phyloP scores from a whole-genome alignment of 208 protist species.

The Leishmania guyanensis region DNA sequence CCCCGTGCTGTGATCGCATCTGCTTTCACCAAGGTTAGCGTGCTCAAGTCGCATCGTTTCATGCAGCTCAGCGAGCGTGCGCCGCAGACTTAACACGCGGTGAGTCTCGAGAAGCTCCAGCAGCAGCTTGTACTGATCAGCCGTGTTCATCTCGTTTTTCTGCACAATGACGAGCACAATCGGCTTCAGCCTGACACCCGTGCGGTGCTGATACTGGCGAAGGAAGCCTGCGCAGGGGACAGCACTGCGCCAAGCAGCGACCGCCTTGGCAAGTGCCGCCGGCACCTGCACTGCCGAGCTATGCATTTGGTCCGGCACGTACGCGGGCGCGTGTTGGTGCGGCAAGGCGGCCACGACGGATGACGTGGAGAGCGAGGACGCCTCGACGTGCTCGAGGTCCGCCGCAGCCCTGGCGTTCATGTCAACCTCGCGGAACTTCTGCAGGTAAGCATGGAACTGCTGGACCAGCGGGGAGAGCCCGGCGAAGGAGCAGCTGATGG shows the following conservation, averaged over 20 bases:
- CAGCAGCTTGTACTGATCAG: conserved; percentile 91
- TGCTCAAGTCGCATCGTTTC: conserved; percentile 49
- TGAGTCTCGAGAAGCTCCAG: conserved; percentile 77
- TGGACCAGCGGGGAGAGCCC: conserved; percentile 79
- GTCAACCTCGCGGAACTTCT: conserved; percentile 32
- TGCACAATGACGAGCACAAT: conserved; percentile 94
- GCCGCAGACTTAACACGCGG: conserved; percentile 77
- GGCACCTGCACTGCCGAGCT: conserved; percentile 46
- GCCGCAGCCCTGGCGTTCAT: conserved; percentile 2
- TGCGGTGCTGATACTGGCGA: conserved; percentile 21
- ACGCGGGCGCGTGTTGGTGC: neutral
- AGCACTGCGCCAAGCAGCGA: conserved; percentile 38
- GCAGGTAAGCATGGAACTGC: conserved; percentile 86
- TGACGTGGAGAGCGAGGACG: neutral
- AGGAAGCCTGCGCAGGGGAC: conserved; percentile 31
- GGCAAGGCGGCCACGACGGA: neutral
- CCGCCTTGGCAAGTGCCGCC: conserved; percentile 45
- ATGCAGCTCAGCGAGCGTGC: conserved; percentile 83
- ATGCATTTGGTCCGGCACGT: conserved; percentile 38
- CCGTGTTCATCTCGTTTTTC: conserved; percentile 91
- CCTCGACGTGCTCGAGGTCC: neutral
- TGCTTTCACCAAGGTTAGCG: conserved; percentile 1
- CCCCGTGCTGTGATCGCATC: conserved; percentile 2
- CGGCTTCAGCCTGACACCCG: conserved; percentile 24
- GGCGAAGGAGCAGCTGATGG: conserved; percentile 95